A percentile compares a stretch with the other conserved stretches of the same genome.
phyloP scores from a whole-genome alignment of 805 yeast genomes.

The Maudiozyma bulderi region DNA sequence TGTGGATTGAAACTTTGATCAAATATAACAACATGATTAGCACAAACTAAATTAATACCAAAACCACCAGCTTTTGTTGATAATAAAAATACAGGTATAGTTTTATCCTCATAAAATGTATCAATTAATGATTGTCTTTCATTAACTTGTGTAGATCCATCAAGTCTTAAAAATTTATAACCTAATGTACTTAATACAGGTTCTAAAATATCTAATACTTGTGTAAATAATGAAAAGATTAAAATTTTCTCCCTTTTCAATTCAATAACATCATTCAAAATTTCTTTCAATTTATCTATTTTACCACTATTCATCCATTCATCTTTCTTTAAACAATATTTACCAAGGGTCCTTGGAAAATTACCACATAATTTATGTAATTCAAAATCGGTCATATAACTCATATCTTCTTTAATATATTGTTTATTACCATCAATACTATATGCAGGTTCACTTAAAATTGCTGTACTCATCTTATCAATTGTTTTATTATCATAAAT shows the following conservation, averaged over 20 bases:
- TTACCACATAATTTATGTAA: slow-evolving; percentile 62
- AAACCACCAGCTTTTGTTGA: slow-evolving; percentile 98
- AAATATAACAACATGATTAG: slow-evolving; percentile 81
- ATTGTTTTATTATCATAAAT: slow-evolving; percentile 48
- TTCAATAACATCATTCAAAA: slow-evolving; percentile 47
- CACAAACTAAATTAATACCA: slow-evolving; percentile 93
- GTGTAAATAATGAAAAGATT: slow-evolving; percentile 87
- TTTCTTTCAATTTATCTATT: slow-evolving; percentile 42
- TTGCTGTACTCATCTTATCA: slow-evolving; percentile 60
- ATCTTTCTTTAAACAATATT: slow-evolving; percentile 43
- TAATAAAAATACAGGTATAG: slow-evolving; percentile 75
- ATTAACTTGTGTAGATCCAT: slow-evolving; percentile 91
- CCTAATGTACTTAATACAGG: slow-evolving; percentile 52
- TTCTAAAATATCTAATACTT: slow-evolving; percentile 82
- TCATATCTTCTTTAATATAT: slow-evolving; percentile 88
- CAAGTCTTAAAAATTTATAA: slow-evolving; percentile 72
- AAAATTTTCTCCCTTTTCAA: slow-evolving; percentile 55
- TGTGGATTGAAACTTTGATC: slow-evolving; percentile 97
- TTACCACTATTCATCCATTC: slow-evolving; percentile 68
- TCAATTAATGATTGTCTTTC: slow-evolving; percentile 88
- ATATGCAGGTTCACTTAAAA: slow-evolving; percentile 76
- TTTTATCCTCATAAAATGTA: slow-evolving; percentile 69
- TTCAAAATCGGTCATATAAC: slow-evolving; percentile 88
- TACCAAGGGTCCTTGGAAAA: slow-evolving; percentile 56
- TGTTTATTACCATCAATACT: slow-evolving; percentile 57